A percentile compares a stretch with the other conserved stretches of the same genome.
phyloP scores from a whole-genome alignment of 2,329 filamentous ascomycete genomes.

The Colletotrichum brevisporum region DNA sequence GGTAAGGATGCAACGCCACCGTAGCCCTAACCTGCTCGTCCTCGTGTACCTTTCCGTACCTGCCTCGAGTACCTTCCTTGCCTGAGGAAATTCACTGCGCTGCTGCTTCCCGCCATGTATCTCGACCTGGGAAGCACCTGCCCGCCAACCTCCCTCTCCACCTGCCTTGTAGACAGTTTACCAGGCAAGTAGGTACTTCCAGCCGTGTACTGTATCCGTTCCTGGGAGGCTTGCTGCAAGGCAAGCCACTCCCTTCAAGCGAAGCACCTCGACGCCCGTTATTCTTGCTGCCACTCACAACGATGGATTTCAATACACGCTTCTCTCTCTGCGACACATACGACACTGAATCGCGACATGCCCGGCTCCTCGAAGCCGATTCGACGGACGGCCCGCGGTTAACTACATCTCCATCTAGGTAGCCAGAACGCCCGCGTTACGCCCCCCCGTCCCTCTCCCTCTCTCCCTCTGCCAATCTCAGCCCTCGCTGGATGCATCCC shows the following conservation, averaged over 20 bases:
- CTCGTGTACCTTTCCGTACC: too few relatives aligned
- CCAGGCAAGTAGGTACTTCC: not conserved
- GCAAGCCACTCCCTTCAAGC: not conserved
- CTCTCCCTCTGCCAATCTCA: constrained; percentile 16
- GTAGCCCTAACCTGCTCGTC: not conserved
- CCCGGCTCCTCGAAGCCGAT: constrained; percentile 15
- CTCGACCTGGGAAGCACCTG: too few relatives aligned
- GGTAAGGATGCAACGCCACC: constrained; percentile 12
- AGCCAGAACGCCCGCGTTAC: not conserved
- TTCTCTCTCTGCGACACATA: not conserved
- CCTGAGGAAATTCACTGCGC: too few relatives aligned
- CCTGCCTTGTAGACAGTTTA: not conserved
- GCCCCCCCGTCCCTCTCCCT: constrained; percentile 2
- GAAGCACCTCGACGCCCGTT: not conserved
- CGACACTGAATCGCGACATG: not conserved
- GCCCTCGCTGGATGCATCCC: constrained; percentile 18
- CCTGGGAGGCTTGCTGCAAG: constrained; percentile 7
- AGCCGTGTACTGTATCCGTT: not conserved
- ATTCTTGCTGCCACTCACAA: not conserved
- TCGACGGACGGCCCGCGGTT: constrained; percentile 17
- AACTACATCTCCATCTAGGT: not conserved
- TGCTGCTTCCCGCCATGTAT: too few relatives aligned
- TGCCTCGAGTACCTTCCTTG: too few relatives aligned
- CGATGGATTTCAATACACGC: not conserved
- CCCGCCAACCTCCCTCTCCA: too few relatives aligned